Evolutionary conservation across 495 filamentous ascomycete genomes (phyloP), one percentile per base, ranked within the genome.

Genomic region (Penicillium goetzii): DNA sequence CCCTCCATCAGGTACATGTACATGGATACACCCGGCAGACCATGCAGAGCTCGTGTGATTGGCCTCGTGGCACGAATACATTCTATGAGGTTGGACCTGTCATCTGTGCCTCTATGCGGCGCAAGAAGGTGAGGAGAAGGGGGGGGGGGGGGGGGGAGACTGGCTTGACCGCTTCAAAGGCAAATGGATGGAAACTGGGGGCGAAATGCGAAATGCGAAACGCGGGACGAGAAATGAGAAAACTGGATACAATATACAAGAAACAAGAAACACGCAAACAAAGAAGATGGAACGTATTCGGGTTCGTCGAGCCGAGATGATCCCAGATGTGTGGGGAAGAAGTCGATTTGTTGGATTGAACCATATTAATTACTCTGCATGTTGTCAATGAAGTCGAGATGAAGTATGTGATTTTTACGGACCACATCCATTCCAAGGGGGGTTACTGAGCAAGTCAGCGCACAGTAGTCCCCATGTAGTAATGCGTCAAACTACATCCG

Each of bases 121-220:
- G 11, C 19, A 21, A n/a, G n/a, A 47, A 47, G 12, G 32, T 9
- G 52, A 36, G 52, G 21, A 36, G n/a, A 1, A 17, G 21, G 17
- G 1, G 5, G 19, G 17, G 30, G 43, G 12, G 12, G 21, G 19
- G 4, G 43, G 6, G 12, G 10, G 43, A 0, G 3, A 15, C 36
- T 40, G 15, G 36, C 52, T 51, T 59, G 60, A 68, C 66, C 66
- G 67, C 70, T 72, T 53, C 49, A 69, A 70, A 68, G 67, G 70
- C 67, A 65, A 70, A 40, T 40, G 14, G 43, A 23, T 21, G 8
- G 41, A 15, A 21, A 7, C 19, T 21, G n/a, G 41, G n/a, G 19
- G n/a, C 41, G 43, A 47, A 21, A 47, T 47, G 43, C 9, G 43
- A 23, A 47, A 47, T 10, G 19, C 7, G 41, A 21, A 11, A 43